A percentile compares a stretch with the other conserved stretches of the same genome.
phyloP scores from a whole-genome alignment of 1,284 basidiomycete genomes.

The Cutaneotrichosporon cavernicola region DNA sequence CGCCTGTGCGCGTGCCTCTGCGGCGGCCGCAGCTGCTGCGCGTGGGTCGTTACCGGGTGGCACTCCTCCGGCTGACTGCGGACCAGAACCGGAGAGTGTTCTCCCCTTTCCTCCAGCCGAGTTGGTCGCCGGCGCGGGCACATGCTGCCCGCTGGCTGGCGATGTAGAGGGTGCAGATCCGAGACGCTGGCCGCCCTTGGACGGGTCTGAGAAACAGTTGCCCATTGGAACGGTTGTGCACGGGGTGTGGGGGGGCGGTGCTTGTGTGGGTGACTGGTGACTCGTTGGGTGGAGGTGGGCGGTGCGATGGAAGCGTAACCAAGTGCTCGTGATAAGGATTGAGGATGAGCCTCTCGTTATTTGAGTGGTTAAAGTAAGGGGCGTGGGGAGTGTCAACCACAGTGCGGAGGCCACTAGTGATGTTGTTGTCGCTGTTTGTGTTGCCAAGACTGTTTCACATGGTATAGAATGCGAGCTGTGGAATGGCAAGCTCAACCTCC shows the following conservation, averaged over 20 bases:
- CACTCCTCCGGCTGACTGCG: slow-evolving; percentile 29
- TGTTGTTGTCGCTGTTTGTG: background rate
- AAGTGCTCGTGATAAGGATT: background rate
- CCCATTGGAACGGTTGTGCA: slow-evolving; percentile 36
- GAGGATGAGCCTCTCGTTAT: background rate
- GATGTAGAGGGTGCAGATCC: slow-evolving; percentile 34
- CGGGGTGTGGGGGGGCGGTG: background rate
- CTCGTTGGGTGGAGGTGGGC: background rate
- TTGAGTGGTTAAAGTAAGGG: background rate
- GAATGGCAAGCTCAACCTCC: background rate
- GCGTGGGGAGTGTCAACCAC: background rate
- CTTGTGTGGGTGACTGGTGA: background rate
- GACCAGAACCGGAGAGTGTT: slow-evolving; percentile 19
- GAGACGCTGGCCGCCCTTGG: slow-evolving; percentile 40
- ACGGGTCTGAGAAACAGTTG: slow-evolving; percentile 53
- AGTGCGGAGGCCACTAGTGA: background rate
- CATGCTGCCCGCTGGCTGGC: slow-evolving; percentile 2
- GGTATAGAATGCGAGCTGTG: background rate
- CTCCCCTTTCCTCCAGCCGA: background rate
- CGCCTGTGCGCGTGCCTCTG: slow-evolving; percentile 47
- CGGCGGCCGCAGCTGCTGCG: slow-evolving; percentile 44
- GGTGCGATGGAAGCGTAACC: background rate
- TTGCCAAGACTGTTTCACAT: background rate
- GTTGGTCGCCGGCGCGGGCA: background rate
- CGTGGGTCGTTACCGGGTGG: slow-evolving; percentile 33